Evolutionary conservation across 257 asterid species (phyloP).

Genomic region (Haberlea rhodopensis): DNA sequence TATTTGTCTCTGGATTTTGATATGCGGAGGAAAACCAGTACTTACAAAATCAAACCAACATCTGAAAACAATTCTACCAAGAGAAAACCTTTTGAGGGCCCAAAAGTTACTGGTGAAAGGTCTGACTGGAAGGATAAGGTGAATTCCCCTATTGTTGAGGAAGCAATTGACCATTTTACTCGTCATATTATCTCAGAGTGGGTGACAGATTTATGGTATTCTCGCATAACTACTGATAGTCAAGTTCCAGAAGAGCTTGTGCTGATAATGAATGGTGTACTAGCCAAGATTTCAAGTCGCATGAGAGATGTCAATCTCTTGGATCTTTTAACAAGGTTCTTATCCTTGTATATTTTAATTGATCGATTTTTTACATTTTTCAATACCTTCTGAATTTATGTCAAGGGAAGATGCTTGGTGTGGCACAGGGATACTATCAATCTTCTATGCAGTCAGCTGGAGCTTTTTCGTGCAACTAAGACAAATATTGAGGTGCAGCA

Average conservation of each 20-base stretch:
- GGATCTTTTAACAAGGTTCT: slow-evolving; percentile 82
- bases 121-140: slow-evolving; percentile 88
- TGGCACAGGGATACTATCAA: slow-evolving; percentile 68
- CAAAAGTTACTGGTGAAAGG: slow-evolving; percentile 35
- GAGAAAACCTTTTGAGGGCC: slow-evolving; percentile 37
- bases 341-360: slow-evolving; percentile 23
- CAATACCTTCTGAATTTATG: slow-evolving; percentile 21
- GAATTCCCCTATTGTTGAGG: slow-evolving; percentile 87
- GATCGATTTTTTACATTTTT: slow-evolving; percentile 27
- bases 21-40: slow-evolving; percentile 72
- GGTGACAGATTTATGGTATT: slow-evolving; percentile 95
- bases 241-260: slow-evolving; percentile 94
- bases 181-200: slow-evolving; percentile 93
- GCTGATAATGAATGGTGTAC: slow-evolving; percentile 74
- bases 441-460: slow-evolving; percentile 62
- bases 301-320: slow-evolving; percentile 79
- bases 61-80: slow-evolving; percentile 38
- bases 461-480: slow-evolving; percentile 72
- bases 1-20: slow-evolving; percentile 81
- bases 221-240: slow-evolving; percentile 85
- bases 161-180: slow-evolving; percentile 81
- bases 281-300: slow-evolving; percentile 83
- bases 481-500: slow-evolving; percentile 58
- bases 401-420: slow-evolving; percentile 30
- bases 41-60: slow-evolving; percentile 61